Base-by-base conservation (phyloP, 2,329 filamentous ascomycete genomes). In the Torrubiella hemipterigena region DNA sequence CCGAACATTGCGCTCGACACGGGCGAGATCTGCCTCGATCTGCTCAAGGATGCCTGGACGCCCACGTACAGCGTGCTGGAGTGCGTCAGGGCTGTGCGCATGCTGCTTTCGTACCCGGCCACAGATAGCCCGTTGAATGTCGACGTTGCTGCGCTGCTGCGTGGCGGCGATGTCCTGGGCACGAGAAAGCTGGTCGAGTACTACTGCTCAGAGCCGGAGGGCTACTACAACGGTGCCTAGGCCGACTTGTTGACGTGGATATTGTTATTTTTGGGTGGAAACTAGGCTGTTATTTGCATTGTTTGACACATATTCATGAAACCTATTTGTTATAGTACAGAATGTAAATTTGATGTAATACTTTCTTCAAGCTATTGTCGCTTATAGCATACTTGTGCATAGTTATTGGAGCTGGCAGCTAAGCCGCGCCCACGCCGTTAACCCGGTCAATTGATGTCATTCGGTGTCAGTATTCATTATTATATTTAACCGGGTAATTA, bases 21-120 rank as follows among this genome's bases (percentile, higher is more conserved):
- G 3, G 91, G 91, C 44, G 87, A 95, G 58, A 91, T 98, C 50
- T 98, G 91, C 55, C 73, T 96, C 17, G 91, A 95, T 50, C 68
- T 96, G 39, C 67, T 98, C 37, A 69, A 70, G 49, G 69, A 78
- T 33, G 69, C 70, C 13, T 96, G 89, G 89, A 81, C 82, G 36
- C 83, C 87, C 2, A 77, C 84, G 13, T 91, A 94, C 55, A 87
- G 79, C 24, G 69, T 96, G 14, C 69, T 79, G 21, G 73, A 79
- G 47, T 81, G 78, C 38, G 61, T 89, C 47, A 77, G 81, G 44
- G 75, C 75, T 28, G 69, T 89, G 40, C 72, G 81, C 42, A 69
- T 81, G 60, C 63, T 91, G 44, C 61, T 60, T 33, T 44, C 53
- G 31, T 73, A 67, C 39, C 79, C 81, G 2, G 82, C 77, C 51